phyloP scores from a whole-genome alignment of 441 rosid species.

The Brassica hybrid region DNA sequence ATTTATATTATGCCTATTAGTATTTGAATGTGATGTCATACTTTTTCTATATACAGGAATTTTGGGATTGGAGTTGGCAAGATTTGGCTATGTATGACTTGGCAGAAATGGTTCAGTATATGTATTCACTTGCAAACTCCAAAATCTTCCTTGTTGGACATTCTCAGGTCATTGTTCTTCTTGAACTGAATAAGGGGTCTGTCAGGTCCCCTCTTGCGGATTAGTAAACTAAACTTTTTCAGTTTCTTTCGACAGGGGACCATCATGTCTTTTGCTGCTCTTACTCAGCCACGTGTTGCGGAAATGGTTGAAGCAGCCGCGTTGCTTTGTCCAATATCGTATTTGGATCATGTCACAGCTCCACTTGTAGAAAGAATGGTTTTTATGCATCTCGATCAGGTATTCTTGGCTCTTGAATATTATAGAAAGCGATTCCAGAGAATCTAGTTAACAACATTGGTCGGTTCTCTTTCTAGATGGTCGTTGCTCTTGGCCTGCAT shows the following conservation, averaged over 20 bases:
- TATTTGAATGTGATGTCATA: not conserved
- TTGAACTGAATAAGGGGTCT: conserved; percentile 1
- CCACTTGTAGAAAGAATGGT: conserved; percentile 90
- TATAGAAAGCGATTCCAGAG: conserved; percentile 27
- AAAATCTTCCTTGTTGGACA: conserved; percentile 86
- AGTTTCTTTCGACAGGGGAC: conserved; percentile 62
- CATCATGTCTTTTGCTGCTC: conserved; percentile 88
- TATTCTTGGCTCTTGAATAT: conserved; percentile 32
- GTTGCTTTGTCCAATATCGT: conserved; percentile 86
- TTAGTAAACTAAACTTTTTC: not conserved
- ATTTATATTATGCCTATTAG: not conserved
- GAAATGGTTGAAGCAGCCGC: conserved; percentile 96
- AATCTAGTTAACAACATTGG: conserved; percentile 25
- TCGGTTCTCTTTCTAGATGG: conserved; percentile 52
- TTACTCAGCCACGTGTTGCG: conserved; percentile 68
- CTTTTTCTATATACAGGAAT: conserved; percentile 54
- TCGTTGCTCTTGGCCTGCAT: conserved; percentile 83
- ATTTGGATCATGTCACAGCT: conserved; percentile 76
- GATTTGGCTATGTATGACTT: conserved; percentile 84
- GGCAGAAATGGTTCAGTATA: conserved; percentile 66
- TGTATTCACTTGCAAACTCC: conserved; percentile 58
- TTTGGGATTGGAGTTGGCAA: conserved; percentile 99
- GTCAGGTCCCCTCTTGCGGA: not conserved
- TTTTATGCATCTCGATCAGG: conserved; percentile 89
- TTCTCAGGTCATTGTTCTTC: conserved; percentile 69